Conservation (phyloP, 352 stramenopile species). For the Phytopythium ostracodes region DNA sequence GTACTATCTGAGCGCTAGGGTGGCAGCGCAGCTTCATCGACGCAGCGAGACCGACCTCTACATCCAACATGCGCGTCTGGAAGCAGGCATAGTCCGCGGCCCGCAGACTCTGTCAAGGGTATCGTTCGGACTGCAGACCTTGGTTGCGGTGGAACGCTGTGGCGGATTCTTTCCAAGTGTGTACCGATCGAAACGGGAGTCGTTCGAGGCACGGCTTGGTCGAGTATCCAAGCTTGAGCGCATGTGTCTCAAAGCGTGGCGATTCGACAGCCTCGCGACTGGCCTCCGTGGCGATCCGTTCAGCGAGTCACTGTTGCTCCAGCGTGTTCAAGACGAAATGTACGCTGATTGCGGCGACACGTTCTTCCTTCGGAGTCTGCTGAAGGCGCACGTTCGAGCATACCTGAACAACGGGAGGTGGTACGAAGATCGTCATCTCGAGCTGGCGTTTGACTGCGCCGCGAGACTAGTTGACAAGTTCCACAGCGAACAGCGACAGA, state of each 20-base stretch:
- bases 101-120: neutral
- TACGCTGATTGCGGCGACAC: constrained; percentile 37
- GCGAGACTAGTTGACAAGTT: constrained; percentile 35
- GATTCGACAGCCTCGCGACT: constrained; percentile 37
- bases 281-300: constrained; percentile 36
- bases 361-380: constrained; percentile 45
- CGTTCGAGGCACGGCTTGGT: constrained; percentile 36
- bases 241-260: constrained; percentile 58
- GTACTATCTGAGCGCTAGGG: constrained; percentile 26
- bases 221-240: constrained; percentile 56
- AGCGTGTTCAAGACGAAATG: constrained; percentile 47
- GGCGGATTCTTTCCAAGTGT: constrained; percentile 27
- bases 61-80: constrained; percentile 29
- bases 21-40: constrained; percentile 17
- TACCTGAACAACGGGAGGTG: constrained; percentile 23
- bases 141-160: constrained; percentile 27
- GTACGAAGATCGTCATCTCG: constrained; percentile 36
- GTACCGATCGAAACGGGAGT: constrained; percentile 26
- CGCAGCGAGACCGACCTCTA: constrained; percentile 14
- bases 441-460: constrained; percentile 23
- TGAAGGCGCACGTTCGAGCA: constrained; percentile 44
- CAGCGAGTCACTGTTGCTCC: constrained; percentile 48
- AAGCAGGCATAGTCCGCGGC: constrained; percentile 8
- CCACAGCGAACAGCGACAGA: constrained; percentile 12
- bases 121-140: constrained; percentile 17